Base-by-base conservation (phyloP, 2,329 filamentous ascomycete genomes). In the Apiospora saccharicola region DNA sequence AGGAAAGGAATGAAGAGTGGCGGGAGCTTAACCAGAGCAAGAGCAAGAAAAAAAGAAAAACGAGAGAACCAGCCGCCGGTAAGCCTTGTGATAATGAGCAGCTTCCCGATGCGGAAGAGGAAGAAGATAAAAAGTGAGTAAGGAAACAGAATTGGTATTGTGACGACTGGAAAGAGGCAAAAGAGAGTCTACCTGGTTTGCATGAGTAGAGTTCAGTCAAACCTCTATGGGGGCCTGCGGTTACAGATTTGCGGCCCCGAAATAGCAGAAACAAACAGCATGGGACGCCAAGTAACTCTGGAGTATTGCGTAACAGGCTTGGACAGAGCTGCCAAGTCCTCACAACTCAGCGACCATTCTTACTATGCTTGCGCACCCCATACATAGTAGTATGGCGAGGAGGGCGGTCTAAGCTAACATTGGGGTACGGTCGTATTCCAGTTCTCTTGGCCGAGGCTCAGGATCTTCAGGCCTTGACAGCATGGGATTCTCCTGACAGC, bases 1-100 rank as follows among this genome's bases (percentile, higher is more conserved):
- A 41, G 68, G 47, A 44, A 53, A 43, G 30, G 68, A 51, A 43
- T 41, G 34, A 24, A 26, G 22, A 57, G 34, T 70, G 68, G 47
- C 68, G 46, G 68, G 47, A 70, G 68, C 46, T 53, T 57, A 69
- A 70, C 46, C 68, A 70, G 46, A 51, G 47, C 30, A 37, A 68
- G 37, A 34, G 37, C 30, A 49, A 51, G 13, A 26, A 19, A 69
- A 51, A 24, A 43, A 46, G 5, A 4, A 13, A 67, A 49, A 69
- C 37, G 19, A 69, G 26, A 24, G 37, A 47, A 69, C 67, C n/a
- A 64, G 57, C 57, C 57, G 57, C 30, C 57, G 57, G 57, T 64
- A n/a, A 64, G 57, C 57, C 57, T 64, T 64, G 57, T 64, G 57
- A 64, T 64, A 64, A 64, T 64, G 30, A 22, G 14, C 51, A 57